Conservation (phyloP, 225 moss, liverwort and hornwort genomes). For the Straminergon stramineum region DNA sequence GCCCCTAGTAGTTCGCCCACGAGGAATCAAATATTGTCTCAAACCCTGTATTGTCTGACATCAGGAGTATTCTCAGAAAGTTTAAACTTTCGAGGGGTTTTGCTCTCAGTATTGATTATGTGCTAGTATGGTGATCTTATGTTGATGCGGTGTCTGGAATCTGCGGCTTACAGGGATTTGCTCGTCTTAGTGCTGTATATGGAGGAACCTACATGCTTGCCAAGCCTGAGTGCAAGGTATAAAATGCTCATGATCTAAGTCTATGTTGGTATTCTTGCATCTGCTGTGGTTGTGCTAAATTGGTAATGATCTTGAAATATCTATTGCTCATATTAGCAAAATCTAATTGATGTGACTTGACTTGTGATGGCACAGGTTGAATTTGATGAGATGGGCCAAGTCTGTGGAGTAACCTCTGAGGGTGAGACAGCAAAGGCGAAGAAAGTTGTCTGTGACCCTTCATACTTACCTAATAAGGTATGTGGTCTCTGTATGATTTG, state of each 20-base stretch:
- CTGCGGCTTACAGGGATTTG: conserved; percentile 57
- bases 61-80: background rate
- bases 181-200: conserved; percentile 96
- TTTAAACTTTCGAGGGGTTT: background rate
- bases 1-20: background rate
- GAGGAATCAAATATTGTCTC: background rate
- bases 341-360: background rate
- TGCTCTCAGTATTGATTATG: background rate
- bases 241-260: background rate
- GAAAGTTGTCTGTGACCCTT: conserved; percentile 93
- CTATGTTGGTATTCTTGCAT: background rate
- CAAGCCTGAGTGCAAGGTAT: conserved; percentile 95
- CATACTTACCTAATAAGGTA: conserved; percentile 93
- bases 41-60: background rate
- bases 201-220: conserved; percentile 98
- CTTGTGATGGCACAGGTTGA: conserved; percentile 42
- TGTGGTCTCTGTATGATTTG: background rate
- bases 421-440: conserved; percentile 85
- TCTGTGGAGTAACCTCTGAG: conserved; percentile 75
- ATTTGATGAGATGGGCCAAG: conserved; percentile 76
- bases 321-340: background rate
- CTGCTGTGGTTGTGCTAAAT: background rate
- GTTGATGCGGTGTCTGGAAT: background rate
- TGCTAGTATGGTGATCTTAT: background rate
- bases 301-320: background rate